Evolutionary conservation across 2,329 filamentous ascomycete species (phyloP).

Genomic region (Fusarium sp.): DNA sequence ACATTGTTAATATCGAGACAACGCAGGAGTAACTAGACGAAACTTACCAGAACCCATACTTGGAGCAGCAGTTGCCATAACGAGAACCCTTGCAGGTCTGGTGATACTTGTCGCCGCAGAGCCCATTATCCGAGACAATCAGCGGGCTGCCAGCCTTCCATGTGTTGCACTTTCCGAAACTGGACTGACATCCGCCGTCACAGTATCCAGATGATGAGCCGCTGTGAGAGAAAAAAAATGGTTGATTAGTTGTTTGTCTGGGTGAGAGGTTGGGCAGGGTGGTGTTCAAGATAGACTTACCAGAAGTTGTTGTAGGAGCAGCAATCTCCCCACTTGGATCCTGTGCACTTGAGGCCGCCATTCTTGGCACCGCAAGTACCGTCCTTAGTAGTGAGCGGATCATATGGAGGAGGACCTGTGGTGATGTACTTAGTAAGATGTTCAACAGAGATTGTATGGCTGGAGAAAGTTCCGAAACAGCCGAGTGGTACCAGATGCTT

Average conservation of each 20-base stretch:
- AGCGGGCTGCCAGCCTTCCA: slow-evolving; percentile 22
- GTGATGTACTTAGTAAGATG: neutral
- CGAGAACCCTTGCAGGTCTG: slow-evolving; percentile 36
- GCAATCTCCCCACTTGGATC: slow-evolving; percentile 53
- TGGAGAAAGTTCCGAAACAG: slow-evolving; percentile 4
- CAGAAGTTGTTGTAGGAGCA: slow-evolving; percentile 55
- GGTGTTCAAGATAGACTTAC: slow-evolving; percentile 40
- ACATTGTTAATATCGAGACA: neutral
- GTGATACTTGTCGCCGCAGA: slow-evolving; percentile 38
- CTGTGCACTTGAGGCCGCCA: slow-evolving; percentile 50
- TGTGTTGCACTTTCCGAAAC: slow-evolving; percentile 50
- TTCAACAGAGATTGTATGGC: neutral
- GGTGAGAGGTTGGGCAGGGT: too few species aligned
- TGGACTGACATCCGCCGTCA: slow-evolving; percentile 50
- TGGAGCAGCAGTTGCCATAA: slow-evolving; percentile 36
- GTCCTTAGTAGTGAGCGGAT: slow-evolving; percentile 39
- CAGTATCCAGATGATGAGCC: slow-evolving; percentile 45
- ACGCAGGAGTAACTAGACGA: neutral
- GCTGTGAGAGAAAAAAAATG: neutral
- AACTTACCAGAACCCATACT: slow-evolving; percentile 23
- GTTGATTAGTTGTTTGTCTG: neutral
- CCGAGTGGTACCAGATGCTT: neutral
- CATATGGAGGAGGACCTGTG: slow-evolving; percentile 7
- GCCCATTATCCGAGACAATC: slow-evolving; percentile 38
- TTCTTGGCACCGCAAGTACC: slow-evolving; percentile 52